Evolutionary conservation across 306 rosid species (phyloP).

Genomic region (Lathyrus tuberosus): DNA sequence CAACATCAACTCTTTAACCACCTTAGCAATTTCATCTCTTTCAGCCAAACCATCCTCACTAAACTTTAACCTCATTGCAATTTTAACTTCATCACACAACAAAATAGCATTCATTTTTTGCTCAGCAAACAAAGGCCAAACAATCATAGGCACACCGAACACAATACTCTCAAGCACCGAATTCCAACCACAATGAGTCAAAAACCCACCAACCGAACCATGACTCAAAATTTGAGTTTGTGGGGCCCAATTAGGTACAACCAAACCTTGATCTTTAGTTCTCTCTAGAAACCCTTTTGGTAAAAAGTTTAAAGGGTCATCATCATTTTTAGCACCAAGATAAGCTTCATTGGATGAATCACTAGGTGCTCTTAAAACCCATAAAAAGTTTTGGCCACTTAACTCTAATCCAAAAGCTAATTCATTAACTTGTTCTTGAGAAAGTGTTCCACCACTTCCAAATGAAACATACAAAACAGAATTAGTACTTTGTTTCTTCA

Average conservation of each 20-base stretch:
- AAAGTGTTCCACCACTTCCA: slow-evolving; percentile 43
- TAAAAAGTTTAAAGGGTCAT: slow-evolving; percentile 32
- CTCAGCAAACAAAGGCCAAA: slow-evolving; percentile 43
- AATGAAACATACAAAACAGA: slow-evolving; percentile 45
- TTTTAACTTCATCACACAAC: slow-evolving; percentile 27
- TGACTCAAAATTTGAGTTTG: slow-evolving; percentile 31
- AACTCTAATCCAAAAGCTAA: slow-evolving; percentile 44
- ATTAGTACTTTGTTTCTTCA: slow-evolving; percentile 14
- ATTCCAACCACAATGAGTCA: slow-evolving; percentile 46
- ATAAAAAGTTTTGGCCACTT: slow-evolving; percentile 39
- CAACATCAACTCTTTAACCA: slow-evolving; percentile 6
- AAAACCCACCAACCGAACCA: slow-evolving; percentile 32
- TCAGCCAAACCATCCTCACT: slow-evolving; percentile 18
- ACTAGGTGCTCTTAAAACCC: slow-evolving; percentile 44
- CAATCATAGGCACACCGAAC: slow-evolving; percentile 39
- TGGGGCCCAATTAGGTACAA: slow-evolving; percentile 38
- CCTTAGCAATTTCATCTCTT: slow-evolving; percentile 32
- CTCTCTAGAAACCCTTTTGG: slow-evolving; percentile 40
- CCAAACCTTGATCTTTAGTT: slow-evolving; percentile 28
- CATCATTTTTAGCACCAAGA: slow-evolving; percentile 1
- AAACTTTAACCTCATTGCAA: slow-evolving; percentile 32
- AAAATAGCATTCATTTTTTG: slow-evolving; percentile 38
- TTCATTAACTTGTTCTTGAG: slow-evolving; percentile 34
- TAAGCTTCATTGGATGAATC: slow-evolving; percentile 40
- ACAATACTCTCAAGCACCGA: slow-evolving; percentile 36